Conservation (phyloP, 2,329 filamentous ascomycete species). For the Dryadomyces quercivorus region DNA sequence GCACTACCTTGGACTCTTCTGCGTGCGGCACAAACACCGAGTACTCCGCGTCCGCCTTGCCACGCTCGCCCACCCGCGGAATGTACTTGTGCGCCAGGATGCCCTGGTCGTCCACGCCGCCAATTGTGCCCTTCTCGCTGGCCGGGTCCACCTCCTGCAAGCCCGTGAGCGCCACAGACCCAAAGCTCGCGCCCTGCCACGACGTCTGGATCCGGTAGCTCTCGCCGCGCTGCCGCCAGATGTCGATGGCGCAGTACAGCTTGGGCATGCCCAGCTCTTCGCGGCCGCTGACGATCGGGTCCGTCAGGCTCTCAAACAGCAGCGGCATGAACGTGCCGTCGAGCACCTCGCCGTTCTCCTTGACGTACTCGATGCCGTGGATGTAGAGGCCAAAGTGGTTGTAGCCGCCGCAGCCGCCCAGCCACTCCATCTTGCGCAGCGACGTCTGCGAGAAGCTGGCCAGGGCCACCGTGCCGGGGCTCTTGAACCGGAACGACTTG, state of each 20-base stretch:
- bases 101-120: conserved; percentile 29
- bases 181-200: conserved; percentile 25
- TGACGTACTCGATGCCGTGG: conserved; percentile 46
- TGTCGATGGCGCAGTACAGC: conserved; percentile 37
- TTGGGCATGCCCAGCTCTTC: conserved; percentile 54
- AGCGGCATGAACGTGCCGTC: conserved; percentile 42
- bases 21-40: conserved; percentile 25
- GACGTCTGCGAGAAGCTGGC: conserved; percentile 30
- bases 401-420: conserved; percentile 47
- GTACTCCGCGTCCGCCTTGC: conserved; percentile 42
- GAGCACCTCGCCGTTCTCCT: conserved; percentile 32
- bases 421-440: conserved; percentile 43
- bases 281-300: conserved; percentile 46
- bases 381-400: conserved; percentile 47
- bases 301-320: conserved; percentile 44
- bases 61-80: conserved; percentile 37
- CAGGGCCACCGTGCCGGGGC: conserved; percentile 28
- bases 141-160: conserved; percentile 11
- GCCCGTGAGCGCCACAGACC: conserved; percentile 10
- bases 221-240: conserved; percentile 19
- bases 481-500: conserved; percentile 26
- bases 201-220: conserved; percentile 26
- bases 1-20: conserved; percentile 20
- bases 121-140: conserved; percentile 7
- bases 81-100: conserved; percentile 46